Evolutionary conservation across 1,284 basidiomycete species (phyloP).

Genomic region (Marasmius fiardii): DNA sequence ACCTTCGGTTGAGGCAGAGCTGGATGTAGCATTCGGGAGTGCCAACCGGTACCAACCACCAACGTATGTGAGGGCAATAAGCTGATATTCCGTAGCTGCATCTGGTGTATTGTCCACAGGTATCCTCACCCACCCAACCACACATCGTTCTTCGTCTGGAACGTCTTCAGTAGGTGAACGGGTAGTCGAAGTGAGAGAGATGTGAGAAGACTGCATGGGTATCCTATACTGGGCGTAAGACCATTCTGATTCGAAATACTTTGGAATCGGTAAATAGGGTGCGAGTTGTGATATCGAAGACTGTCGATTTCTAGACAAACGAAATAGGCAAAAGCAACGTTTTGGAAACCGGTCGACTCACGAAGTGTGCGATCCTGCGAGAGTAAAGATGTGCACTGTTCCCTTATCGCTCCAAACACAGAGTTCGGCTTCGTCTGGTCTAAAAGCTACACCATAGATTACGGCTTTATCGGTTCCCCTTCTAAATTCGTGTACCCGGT

Average conservation of each 20-base stretch:
- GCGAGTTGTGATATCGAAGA: conserved; percentile 75
- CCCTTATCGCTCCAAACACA: conserved; percentile 97
- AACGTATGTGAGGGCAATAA: conserved; percentile 82
- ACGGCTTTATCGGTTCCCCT: conserved; percentile 89
- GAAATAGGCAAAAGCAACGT: conserved; percentile 14
- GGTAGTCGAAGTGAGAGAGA: conserved; percentile 58
- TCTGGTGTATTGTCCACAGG: conserved; percentile 36
- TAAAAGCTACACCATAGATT: conserved; percentile 85
- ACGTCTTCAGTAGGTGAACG: conserved; percentile 59
- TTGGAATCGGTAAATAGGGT: conserved; percentile 80
- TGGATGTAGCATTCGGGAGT: conserved; percentile 47
- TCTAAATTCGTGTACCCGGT: conserved; percentile 78
- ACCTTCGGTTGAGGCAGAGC: conserved; percentile 23
- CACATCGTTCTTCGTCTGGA: conserved; percentile 80
- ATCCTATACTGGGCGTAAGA: conserved; percentile 93
- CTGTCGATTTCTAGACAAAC: conserved; percentile 63
- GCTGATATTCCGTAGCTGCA: conserved; percentile 48
- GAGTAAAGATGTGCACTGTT: conserved; percentile 87
- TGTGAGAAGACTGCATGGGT: conserved; percentile 78
- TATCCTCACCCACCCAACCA: conserved; percentile 79
- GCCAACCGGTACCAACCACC: conserved; percentile 93
- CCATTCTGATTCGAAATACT: conserved; percentile 92
- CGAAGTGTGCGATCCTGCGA: conserved; percentile 62
- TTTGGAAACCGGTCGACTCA: conserved; percentile 34
- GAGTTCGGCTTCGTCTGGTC: conserved; percentile 75